Conservation (phyloP, 164 flowering plant species). For the Umbellularia californica region DNA sequence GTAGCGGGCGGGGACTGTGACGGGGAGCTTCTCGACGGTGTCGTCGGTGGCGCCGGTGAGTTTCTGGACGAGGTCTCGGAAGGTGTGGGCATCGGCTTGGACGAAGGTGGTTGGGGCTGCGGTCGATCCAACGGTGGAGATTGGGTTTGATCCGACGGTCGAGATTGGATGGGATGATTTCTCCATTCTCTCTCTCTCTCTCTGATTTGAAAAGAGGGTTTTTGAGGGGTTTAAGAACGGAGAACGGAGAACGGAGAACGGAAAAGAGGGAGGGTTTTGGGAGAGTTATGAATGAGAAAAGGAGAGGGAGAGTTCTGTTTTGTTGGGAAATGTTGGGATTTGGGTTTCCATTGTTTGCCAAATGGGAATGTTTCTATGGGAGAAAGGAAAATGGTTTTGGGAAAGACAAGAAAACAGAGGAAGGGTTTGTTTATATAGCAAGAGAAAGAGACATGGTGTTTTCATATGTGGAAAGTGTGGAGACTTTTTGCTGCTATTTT, state of each 20-base stretch:
- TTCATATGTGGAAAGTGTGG: not conserved
- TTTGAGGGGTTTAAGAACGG: not conserved
- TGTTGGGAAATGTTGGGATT: not conserved
- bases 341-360: not conserved
- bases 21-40: constrained; percentile 30
- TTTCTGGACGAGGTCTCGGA: constrained; percentile 47
- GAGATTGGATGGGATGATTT: constrained; percentile 1
- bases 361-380: not conserved
- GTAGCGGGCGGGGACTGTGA: constrained; percentile 26
- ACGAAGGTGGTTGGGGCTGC: constrained; percentile 44
- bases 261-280: not conserved
- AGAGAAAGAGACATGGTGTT: not conserved
- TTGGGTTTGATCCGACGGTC: not conserved
- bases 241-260: not conserved
- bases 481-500: no score
- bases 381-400: not conserved
- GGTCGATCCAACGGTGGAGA: not conserved
- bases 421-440: not conserved
- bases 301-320: not conserved
- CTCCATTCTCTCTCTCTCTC: not conserved
- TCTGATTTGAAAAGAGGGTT: not conserved
- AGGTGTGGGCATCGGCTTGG: constrained; percentile 45
- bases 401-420: not conserved
- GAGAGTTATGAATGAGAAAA: not conserved
- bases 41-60: constrained; percentile 43